Evolutionary conservation across 257 asterid genomes (phyloP).

Genomic region (Fraxinus anomala): DNA sequence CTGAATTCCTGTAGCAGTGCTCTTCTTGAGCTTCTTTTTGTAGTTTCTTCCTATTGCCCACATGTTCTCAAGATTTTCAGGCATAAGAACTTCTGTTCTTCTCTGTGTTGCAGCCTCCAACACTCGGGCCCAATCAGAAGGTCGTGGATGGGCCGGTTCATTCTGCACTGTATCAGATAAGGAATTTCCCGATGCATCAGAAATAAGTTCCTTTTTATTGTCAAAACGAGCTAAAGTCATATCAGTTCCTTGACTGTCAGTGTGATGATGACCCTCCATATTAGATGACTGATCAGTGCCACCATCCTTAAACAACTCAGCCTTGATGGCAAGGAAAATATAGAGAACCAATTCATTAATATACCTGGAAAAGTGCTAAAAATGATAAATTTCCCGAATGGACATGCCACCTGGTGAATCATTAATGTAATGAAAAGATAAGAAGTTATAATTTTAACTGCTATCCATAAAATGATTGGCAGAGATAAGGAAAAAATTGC

Average conservation of each 20-base stretch:
- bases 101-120: conserved; percentile 87
- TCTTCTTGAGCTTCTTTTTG: conserved; percentile 61
- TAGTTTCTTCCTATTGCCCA: conserved; percentile 91
- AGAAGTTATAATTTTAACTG: conserved; percentile 14
- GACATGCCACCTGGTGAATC: conserved; percentile 13
- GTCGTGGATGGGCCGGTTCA: conserved; percentile 41
- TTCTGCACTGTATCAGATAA: conserved; percentile 43
- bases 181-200: too few relatives aligned
- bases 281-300: conserved; percentile 40
- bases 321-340: conserved; percentile 51
- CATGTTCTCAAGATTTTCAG: conserved; percentile 95
- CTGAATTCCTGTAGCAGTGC: conserved; percentile 40
- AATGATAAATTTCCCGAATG: conserved; percentile 25
- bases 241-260: conserved; percentile 44
- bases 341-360: conserved; percentile 74
- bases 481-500: background rate
- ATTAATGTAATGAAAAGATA: background rate
- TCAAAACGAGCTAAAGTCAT: conserved; percentile 14
- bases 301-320: conserved; percentile 47
- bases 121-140: conserved; percentile 87
- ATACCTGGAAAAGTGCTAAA: conserved; percentile 46
- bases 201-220: too few relatives aligned
- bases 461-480: conserved; percentile 12
- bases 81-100: conserved; percentile 88
- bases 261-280: conserved; percentile 37